Conservation (phyloP, 768 basidiomycete species). For the Lyophyllum shimeji region DNA sequence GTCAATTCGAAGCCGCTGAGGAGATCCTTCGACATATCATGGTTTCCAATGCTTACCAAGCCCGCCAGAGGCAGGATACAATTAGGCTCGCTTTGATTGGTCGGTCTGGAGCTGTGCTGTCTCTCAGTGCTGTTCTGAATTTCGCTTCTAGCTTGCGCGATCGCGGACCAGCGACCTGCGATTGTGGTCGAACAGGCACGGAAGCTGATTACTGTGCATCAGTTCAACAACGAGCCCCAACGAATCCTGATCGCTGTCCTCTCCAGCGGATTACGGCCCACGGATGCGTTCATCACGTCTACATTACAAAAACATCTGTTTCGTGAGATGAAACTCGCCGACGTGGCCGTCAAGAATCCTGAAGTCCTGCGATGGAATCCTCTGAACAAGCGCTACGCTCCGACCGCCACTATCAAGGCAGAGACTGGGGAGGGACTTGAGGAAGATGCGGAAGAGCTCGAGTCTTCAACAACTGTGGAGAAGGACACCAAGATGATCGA, state of each 20-base stretch:
- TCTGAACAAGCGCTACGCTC: constrained; percentile 33
- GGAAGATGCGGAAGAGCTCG: constrained; percentile 33
- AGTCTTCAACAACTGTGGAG: constrained; percentile 11
- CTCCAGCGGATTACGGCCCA: constrained; percentile 65
- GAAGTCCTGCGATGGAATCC: constrained; percentile 64
- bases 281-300: constrained; percentile 74
- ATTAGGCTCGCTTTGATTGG: constrained; percentile 79
- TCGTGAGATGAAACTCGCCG: constrained; percentile 72
- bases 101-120: constrained; percentile 32
- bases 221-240: constrained; percentile 86
- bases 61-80: constrained; percentile 59
- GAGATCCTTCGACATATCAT: constrained; percentile 77
- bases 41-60: constrained; percentile 71
- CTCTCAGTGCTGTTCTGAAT: background rate
- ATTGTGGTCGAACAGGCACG: constrained; percentile 74
- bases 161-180: constrained; percentile 52
- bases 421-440: constrained; percentile 37
- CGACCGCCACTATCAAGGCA: constrained; percentile 37
- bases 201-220: constrained; percentile 70
- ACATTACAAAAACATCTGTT: constrained; percentile 84
- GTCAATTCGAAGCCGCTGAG: constrained; percentile 64
- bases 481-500: constrained; percentile 23
- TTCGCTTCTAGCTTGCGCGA: constrained; percentile 63
- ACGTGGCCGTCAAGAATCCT: constrained; percentile 63
- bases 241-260: constrained; percentile 76